Percentiles rank a stretch among this genome's conserved stretches.
These are phyloP conservation scores for Penicillium sp. DNA, from an alignment of 2,329 filamentous ascomycete species.

Conservation along the genomic window DNA sequence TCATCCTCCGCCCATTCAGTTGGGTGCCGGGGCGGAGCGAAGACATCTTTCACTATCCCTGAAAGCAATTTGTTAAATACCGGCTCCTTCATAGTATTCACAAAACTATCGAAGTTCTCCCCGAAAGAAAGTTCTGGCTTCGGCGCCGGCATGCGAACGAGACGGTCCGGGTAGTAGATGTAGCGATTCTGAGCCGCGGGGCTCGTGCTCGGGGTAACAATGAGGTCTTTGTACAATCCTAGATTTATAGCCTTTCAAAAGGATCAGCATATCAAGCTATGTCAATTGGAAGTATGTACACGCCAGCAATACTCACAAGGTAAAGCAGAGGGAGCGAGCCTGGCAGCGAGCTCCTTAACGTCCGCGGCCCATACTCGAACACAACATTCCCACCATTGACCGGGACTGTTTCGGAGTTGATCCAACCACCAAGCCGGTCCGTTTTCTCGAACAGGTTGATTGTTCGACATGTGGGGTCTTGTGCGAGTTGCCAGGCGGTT, in stretches of 20 bases:
- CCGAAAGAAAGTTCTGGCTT: conserved; percentile 26
- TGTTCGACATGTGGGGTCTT: conserved; percentile 64
- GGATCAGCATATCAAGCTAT: conserved; percentile 8
- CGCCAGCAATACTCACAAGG: conserved; percentile 56
- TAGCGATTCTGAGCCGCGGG: conserved; percentile 66
- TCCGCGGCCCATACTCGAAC: conserved; percentile 83
- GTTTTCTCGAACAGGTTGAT: conserved; percentile 80
- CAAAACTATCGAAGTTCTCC: conserved; percentile 23
- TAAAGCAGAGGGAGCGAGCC: conserved; percentile 68
- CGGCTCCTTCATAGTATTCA: conserved; percentile 51
- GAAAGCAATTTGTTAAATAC: conserved; percentile 44
- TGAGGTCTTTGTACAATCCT: conserved; percentile 56
- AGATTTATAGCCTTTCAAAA: conserved; percentile 57
- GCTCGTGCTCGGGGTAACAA: conserved; percentile 53
- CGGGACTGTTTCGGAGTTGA: conserved; percentile 64
- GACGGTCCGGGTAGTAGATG: conserved; percentile 83
- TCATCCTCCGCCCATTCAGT: conserved; percentile 56
- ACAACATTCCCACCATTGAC: conserved; percentile 62
- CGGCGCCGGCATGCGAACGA: conserved; percentile 62
- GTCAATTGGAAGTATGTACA: neutral
- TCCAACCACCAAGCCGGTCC: conserved; percentile 76
- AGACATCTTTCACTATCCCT: conserved; percentile 39
- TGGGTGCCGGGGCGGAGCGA: conserved; percentile 31
- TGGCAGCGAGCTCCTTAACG: conserved; percentile 59
- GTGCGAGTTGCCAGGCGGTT: conserved; percentile 72